Percentiles rank a stretch among this genome's conserved stretches.
phyloP scores from a whole-genome alignment of 805 yeast species.

The Cyberlindnera galapagoensis region DNA sequence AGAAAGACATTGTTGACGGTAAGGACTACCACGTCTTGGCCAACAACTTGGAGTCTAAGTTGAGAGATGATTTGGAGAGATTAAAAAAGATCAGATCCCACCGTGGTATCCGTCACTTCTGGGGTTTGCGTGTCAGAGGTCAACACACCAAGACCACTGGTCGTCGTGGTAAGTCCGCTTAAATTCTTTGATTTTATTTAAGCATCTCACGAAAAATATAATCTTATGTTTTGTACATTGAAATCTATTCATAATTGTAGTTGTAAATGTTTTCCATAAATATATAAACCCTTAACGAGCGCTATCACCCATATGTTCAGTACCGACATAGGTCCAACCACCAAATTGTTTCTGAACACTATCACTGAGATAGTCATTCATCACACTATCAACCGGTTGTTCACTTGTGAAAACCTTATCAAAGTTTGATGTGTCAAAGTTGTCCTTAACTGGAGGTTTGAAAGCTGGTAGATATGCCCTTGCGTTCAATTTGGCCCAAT shows the following conservation, averaged over 20 bases:
- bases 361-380: slow-evolving; percentile 85
- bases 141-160: slow-evolving; percentile 99
- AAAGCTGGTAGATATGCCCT: slow-evolving; percentile 94
- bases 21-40: slow-evolving; percentile 99
- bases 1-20: slow-evolving; percentile 97
- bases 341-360: slow-evolving; percentile 97
- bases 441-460: slow-evolving; percentile 83
- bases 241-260: slow-evolving; percentile 1
- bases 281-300: slow-evolving; percentile 4
- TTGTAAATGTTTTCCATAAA: background rate
- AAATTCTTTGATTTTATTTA: slow-evolving; percentile 4
- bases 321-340: slow-evolving; percentile 95
- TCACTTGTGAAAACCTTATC: slow-evolving; percentile 90
- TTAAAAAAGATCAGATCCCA: slow-evolving; percentile 99
- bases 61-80: slow-evolving; percentile 99
- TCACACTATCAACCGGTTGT: slow-evolving; percentile 91
- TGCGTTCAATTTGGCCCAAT: slow-evolving; percentile 76
- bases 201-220: too few species aligned
- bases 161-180: slow-evolving; percentile 64
- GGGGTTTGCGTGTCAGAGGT: slow-evolving; percentile 99
- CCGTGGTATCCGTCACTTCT: slow-evolving; percentile 99
- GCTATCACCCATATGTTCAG: slow-evolving; percentile 36
- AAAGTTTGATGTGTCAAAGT: slow-evolving; percentile 88
- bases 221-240: slow-evolving; percentile 11
- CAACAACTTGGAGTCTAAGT: slow-evolving; percentile 97